A percentile compares a stretch with the other conserved stretches of the same genome.
Evolutionary conservation across 129 eudicot species (phyloP).

Genomic region (Mikania micrantha): DNA sequence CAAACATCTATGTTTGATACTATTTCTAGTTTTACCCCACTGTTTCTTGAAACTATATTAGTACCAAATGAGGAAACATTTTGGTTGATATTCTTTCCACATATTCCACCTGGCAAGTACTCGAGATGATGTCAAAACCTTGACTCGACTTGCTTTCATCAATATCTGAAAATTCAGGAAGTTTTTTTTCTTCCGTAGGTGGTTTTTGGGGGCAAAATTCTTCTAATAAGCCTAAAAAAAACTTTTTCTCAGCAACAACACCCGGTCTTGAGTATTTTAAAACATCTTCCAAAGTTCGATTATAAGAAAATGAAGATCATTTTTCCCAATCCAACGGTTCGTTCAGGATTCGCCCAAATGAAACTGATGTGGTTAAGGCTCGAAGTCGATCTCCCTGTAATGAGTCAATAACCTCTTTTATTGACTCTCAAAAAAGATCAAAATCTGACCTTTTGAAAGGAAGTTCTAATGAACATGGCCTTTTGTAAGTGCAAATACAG

Average conservation of each 20-base stretch:
- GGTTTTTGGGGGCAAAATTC: conserved; percentile 40
- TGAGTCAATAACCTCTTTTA: conserved; percentile 1
- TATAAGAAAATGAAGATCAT: conserved; percentile 80
- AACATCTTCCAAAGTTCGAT: conserved; percentile 72
- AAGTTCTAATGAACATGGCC: background rate
- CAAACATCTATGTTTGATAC: background rate
- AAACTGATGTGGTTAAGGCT: conserved; percentile 59
- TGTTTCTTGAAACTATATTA: background rate
- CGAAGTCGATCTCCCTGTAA: conserved; percentile 60
- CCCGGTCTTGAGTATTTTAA: conserved; percentile 73
- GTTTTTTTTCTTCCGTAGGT: conserved; percentile 42
- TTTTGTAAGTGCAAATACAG: background rate
- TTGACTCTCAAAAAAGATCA: background rate
- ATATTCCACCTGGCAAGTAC: too few relatives aligned
- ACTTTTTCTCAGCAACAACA: conserved; percentile 77
- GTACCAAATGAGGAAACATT: conserved; percentile 1
- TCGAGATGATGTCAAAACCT: too few relatives aligned
- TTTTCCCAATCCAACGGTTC: conserved; percentile 83
- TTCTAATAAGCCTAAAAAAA: conserved; percentile 81
- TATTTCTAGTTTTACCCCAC: background rate
- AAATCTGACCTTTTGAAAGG: background rate
- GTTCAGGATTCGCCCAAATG: conserved; percentile 77
- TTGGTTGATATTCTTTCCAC: too few relatives aligned
- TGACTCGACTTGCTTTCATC: background rate
- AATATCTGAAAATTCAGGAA: conserved; percentile 15